A percentile compares a stretch with the other conserved stretches of the same genome.
Evolutionary conservation across 345 rosid genomes (phyloP).

Genomic region (Erucastrum elatum): DNA sequence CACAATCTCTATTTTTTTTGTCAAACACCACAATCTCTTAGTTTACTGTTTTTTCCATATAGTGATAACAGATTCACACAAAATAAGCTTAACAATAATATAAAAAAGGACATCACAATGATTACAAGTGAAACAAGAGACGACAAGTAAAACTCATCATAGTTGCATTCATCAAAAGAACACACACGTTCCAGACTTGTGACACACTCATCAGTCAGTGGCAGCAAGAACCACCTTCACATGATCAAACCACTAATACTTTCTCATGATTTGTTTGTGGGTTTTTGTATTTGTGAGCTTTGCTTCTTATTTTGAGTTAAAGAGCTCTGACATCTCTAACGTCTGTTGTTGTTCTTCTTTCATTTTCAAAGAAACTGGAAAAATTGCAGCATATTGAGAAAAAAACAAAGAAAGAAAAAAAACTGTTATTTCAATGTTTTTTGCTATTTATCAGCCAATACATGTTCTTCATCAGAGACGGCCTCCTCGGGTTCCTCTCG

Average conservation of each 20-base stretch:
- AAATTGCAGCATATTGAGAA: not conserved
- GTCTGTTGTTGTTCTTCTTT: slow-evolving; percentile 9
- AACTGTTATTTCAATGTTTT: slow-evolving; percentile 18
- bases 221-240: not conserved
- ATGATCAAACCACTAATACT: not conserved
- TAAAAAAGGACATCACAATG: not conserved
- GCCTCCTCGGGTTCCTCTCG: slow-evolving; percentile 42
- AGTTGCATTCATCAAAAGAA: not conserved
- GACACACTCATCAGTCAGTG: not conserved
- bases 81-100: not conserved
- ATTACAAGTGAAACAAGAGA: not conserved
- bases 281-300: slow-evolving; percentile 16
- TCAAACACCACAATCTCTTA: too few relatives aligned
- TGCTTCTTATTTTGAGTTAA: slow-evolving; percentile 11
- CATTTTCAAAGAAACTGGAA: slow-evolving; percentile 18
- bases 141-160: not conserved
- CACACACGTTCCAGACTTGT: not conserved
- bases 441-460: slow-evolving; percentile 52
- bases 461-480: slow-evolving; percentile 50
- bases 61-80: not conserved
- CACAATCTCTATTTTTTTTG: too few relatives aligned
- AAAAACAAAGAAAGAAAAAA: not conserved
- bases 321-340: slow-evolving; percentile 5
- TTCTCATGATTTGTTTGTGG: not conserved
- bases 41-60: too few relatives aligned